A percentile compares a stretch with the other conserved stretches of the same genome.
Conservation (phyloP, 2,329 filamentous ascomycete species). For the Penicillium concentricum region DNA sequence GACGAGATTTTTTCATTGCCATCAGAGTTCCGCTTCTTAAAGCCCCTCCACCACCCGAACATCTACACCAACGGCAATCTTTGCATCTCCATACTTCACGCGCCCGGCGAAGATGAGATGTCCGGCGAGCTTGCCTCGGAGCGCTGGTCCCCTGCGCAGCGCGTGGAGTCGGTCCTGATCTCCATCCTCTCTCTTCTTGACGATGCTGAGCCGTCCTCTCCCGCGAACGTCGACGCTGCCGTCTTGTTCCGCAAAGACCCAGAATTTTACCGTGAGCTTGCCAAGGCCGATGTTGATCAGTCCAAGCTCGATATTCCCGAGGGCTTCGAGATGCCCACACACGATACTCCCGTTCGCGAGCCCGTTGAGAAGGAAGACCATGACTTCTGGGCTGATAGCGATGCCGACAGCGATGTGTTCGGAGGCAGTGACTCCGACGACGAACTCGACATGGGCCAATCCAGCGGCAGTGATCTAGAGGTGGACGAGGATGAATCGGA, state of each 20-base stretch:
- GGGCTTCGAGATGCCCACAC: slow-evolving; percentile 79
- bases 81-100: slow-evolving; percentile 95
- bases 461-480: slow-evolving; percentile 55
- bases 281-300: slow-evolving; percentile 66
- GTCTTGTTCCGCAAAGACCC: slow-evolving; percentile 78
- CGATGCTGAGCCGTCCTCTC: slow-evolving; percentile 88
- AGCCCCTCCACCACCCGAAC: slow-evolving; percentile 85
- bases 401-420: slow-evolving; percentile 71
- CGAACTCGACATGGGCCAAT: slow-evolving; percentile 43
- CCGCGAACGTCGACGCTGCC: slow-evolving; percentile 91
- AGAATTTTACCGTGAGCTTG: slow-evolving; percentile 66
- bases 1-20: neutral
- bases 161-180: slow-evolving; percentile 90
- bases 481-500: slow-evolving; percentile 44
- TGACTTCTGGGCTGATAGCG: slow-evolving; percentile 78
- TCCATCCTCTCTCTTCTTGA: slow-evolving; percentile 90
- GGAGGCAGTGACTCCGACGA: slow-evolving; percentile 66
- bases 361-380: slow-evolving; percentile 67
- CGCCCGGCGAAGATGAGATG: slow-evolving; percentile 86
- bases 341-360: slow-evolving; percentile 57
- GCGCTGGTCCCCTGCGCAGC: slow-evolving; percentile 91
- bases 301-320: slow-evolving; percentile 78
- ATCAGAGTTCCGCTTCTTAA: slow-evolving; percentile 75
- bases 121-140: slow-evolving; percentile 88
- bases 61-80: slow-evolving; percentile 87